Base-by-base conservation (phyloP, 1,139 yeast genomes). In the Pichia sp. region DNA sequence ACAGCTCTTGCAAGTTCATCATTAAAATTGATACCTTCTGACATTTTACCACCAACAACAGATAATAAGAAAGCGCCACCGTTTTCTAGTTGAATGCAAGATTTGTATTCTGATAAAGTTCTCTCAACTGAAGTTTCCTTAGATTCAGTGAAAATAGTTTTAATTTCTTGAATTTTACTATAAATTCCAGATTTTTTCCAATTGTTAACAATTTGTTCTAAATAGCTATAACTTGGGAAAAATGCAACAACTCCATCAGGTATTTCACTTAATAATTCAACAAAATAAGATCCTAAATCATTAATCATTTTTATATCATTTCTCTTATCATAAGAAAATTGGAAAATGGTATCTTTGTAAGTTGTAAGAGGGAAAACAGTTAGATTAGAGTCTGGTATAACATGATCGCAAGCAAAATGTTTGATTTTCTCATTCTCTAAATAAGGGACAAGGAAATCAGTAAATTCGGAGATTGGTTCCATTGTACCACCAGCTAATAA, bases 401-500 rank as follows among this genome's bases (percentile, higher is more conserved):
- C 77, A 63, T 89, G 98, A 31, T 85, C 86, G 65, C 96, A 89
- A 4, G 79, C 69, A 54, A 85, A 84, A 26, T 65, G 68, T 20
- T 68, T 64, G 8, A 85, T 69, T 37, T 69, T 54, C 0, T 61
- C 53, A 0, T 56, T 45, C 0, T 65, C 50, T 5, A 80, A 45
- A 36, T 73, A 71, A 0, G 96, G 95, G 40, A 88, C 77, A 31
- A 89, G 63, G 48, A 72, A 74, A 23, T 75, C 68, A 9, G 71
- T 62, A 54, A 81, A 84, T 50, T 89, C 96, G 14, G 69, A 59
- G 44, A 80, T 69, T 0, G 98, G 98, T 55, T 86, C 94, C 96
- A 89, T 88, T 0, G 98, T 89, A 15, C 98, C 98, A 28, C 98
- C 98, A 10, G 96, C 94, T 5, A 89, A 60, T 3, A 89, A 67